Conservation (phyloP, 2,329 filamentous ascomycete genomes). For the Epichloe amarillans region DNA sequence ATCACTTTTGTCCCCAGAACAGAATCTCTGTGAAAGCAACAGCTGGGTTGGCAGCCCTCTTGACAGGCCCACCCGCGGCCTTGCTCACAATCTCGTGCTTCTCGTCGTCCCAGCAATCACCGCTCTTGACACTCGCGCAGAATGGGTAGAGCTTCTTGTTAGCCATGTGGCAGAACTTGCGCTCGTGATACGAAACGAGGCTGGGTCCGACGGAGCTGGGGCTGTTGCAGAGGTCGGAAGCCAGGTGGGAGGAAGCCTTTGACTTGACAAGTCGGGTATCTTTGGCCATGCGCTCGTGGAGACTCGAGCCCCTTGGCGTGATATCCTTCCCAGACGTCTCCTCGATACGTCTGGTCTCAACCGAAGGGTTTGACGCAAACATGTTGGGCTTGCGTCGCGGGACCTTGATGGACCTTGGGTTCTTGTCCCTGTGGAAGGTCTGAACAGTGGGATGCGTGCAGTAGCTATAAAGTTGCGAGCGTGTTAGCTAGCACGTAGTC, state of each 20-base stretch:
- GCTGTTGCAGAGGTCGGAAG: slow-evolving; percentile 7
- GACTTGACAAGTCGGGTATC: slow-evolving; percentile 1
- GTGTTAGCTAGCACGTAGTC: not conserved
- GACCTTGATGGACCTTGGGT: not conserved
- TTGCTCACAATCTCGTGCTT: slow-evolving; percentile 3
- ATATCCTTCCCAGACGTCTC: not conserved
- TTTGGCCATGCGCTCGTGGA: not conserved
- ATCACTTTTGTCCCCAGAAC: not conserved
- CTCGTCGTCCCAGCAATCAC: slow-evolving; percentile 8
- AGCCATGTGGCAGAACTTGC: slow-evolving; percentile 11
- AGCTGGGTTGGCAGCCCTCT: not conserved
- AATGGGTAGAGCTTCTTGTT: slow-evolving; percentile 8
- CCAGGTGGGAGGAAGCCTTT: not conserved
- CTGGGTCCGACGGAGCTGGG: slow-evolving; percentile 1
- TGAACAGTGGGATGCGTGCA: not conserved
- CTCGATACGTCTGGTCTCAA: no score
- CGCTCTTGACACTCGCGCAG: slow-evolving; percentile 4
- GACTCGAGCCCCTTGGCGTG: not conserved
- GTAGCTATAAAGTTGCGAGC: not conserved
- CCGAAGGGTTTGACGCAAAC: not conserved
- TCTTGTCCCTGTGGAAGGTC: not conserved
- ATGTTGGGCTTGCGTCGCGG: not conserved
- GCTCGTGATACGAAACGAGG: slow-evolving; percentile 9
- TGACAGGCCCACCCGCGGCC: not conserved
- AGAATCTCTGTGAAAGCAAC: not conserved